These are phyloP conservation scores for Exsudoporus frostii DNA, from an alignment of 768 basidiomycete genomes.

Conservation along the genomic window DNA sequence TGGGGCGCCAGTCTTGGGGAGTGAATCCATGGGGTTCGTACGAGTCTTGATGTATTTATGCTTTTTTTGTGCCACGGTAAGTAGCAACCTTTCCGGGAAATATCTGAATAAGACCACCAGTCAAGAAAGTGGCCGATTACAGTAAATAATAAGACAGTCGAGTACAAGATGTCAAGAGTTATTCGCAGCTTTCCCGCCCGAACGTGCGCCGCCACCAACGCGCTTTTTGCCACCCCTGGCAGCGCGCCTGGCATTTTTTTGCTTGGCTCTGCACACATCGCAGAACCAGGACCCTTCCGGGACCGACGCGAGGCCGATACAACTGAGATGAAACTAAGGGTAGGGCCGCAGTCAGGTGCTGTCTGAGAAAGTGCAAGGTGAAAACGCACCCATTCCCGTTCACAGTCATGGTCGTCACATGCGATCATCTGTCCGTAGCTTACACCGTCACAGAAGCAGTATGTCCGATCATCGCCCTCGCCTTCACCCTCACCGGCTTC, in stretches of 20 bases:
- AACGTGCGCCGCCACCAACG: conserved; percentile 33
- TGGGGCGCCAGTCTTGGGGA: background rate
- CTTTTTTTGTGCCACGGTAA: background rate
- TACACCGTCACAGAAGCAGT: conserved; percentile 81
- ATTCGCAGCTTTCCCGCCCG: conserved; percentile 29
- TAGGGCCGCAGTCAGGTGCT: conserved; percentile 10
- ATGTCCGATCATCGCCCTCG: conserved; percentile 57
- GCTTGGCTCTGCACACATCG: conserved; percentile 59
- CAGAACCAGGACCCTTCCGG: conserved; percentile 80
- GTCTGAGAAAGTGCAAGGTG: conserved; percentile 4
- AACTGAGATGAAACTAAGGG: conserved; percentile 73
- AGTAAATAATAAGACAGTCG: conserved; percentile 20
- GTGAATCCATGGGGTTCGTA: background rate
- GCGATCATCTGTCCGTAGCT: conserved; percentile 96
- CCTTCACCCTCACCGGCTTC: conserved; percentile 54
- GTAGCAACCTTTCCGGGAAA: background rate
- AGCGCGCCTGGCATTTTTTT: conserved; percentile 46
- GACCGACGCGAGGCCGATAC: conserved; percentile 61
- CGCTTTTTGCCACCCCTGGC: conserved; percentile 54
- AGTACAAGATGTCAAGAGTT: conserved; percentile 23
- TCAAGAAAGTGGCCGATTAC: conserved; percentile 14
- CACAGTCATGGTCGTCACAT: conserved; percentile 79
- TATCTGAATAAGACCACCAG: no score
- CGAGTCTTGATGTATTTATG: background rate
- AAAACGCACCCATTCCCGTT: conserved; percentile 81